Evolutionary conservation across 768 basidiomycete species (phyloP), one percentile per base, ranked within the genome.

Genomic region (Boletus subparvulus): DNA sequence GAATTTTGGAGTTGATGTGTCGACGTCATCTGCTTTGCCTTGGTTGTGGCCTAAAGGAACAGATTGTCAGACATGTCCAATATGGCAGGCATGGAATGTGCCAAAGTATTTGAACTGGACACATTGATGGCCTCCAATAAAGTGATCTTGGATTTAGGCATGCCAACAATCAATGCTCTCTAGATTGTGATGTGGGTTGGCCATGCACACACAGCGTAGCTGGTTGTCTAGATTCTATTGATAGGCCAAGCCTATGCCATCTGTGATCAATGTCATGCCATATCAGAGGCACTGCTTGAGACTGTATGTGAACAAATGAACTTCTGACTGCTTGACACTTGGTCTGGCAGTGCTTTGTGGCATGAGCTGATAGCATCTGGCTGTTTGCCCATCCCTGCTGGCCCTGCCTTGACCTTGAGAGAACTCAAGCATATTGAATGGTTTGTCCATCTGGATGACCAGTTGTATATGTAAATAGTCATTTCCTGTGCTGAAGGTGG

Each of bases 401-500:
- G 26, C 26, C 5, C 26, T 26, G 5, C 5, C 26, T 26, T 26
- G 26, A 26, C 26, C 26, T 26, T 26, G 26, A 26, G 5, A 26
- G 26, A 26, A 26, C 3, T 26, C 26, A 5, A 26, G 26, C 26
- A 26, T 26, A 5, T 67, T 61, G 4, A 53, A 60, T 0, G 69
- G 70, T 0, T 52, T 62, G 2, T 61, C 60, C 8, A 52, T 8
- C 41, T 70, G 65, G 0, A 69, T 46, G 0, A 66, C 61, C 0
- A 68, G 43, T 0, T 52, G 47, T 2, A 69, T 58, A 5, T 59
- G 54, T 0, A 60, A 32, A 36, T 66, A 64, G 52, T 71, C 64
- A n/a, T 69, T 68, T 0, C 71, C 71, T 0, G 61, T 64, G 8
- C 60, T 62, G 46, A 73, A 63, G 0, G 66, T 65, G 1, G 58